Base-by-base conservation (phyloP, 2,329 filamentous ascomycete species). In the Phialemoniopsis sp. region DNA sequence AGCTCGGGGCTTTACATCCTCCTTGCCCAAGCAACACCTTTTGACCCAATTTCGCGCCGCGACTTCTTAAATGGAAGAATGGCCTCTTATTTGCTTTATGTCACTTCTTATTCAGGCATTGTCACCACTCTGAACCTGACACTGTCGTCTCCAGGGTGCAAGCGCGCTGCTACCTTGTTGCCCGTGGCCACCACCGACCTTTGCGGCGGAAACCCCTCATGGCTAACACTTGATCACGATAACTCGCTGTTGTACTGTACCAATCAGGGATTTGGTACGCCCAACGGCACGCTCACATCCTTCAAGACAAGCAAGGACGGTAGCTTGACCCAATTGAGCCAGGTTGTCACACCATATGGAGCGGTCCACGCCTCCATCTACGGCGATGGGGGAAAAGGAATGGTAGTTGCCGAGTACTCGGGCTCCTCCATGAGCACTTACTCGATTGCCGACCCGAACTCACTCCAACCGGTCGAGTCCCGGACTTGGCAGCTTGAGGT, bases 201-300 rank as follows among this genome's bases (percentile, higher is more conserved):
- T 28, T 83, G 79, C 56, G 73, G 66, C 9, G 57, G 63, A 3
- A 73, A 70, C 43, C 74, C 80, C 5, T 73, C 77, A 10, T 85
- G 80, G 79, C 60, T 85, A 41, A 74, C 75, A 15, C 64, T 80
- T 15, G 73, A 80, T 52, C 56, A 64, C 41, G 51, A 61, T 34
- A 66, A 69, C 44, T 62, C 63, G 16, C 56, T 68, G 12, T 61
- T 85, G 10, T 80, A 76, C 60, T 85, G 80, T 57, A 50, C 77
- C 33, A 72, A 85, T 47, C 81, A 85, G 63, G 75, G 70, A 16
- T 59, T 72, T 33, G 54, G 55, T 16, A 47, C 55, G 5, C 53
- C 60, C n/a, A 67, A 75, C 45, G 76, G 74, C 37, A 66, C 68
- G 2, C 56, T 84, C 41, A 55, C 57, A 9, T 60, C 64, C 4